phyloP scores from a whole-genome alignment of 345 rosid species.

The Eucalyptus virginea region DNA sequence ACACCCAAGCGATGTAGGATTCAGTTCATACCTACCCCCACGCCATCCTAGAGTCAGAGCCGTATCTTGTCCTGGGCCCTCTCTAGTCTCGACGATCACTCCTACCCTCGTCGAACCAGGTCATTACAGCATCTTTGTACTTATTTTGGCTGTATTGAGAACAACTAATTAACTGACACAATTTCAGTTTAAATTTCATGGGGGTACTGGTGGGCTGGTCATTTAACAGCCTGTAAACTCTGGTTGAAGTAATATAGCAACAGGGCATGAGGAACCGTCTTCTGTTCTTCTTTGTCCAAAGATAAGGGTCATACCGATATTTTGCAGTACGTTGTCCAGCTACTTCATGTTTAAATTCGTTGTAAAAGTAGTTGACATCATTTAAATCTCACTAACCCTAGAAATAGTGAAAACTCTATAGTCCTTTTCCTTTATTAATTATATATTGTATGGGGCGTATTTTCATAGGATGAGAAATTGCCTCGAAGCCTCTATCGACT shows the following conservation, averaged over 20 bases:
- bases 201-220: background rate
- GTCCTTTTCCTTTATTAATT: background rate
- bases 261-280: background rate
- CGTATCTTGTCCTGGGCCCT: accelerated
- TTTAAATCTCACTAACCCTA: background rate
- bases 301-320: background rate
- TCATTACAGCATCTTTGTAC: background rate
- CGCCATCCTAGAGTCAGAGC: no score
- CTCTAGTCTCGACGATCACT: no score
- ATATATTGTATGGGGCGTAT: background rate
- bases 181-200: background rate
- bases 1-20: no score
- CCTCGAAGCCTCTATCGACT: background rate
- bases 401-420: background rate
- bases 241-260: background rate
- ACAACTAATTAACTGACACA: background rate
- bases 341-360: background rate
- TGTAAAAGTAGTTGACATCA: background rate
- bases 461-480: background rate
- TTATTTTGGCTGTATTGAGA: background rate
- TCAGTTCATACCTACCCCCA: no score
- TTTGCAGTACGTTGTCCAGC: background rate
- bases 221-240: background rate
- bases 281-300: background rate
- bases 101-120: accelerated